Evolutionary conservation across 164 flowering plant genomes (phyloP), one percentile per base, ranked within the genome.

Genomic region (Stephania japonica): DNA sequence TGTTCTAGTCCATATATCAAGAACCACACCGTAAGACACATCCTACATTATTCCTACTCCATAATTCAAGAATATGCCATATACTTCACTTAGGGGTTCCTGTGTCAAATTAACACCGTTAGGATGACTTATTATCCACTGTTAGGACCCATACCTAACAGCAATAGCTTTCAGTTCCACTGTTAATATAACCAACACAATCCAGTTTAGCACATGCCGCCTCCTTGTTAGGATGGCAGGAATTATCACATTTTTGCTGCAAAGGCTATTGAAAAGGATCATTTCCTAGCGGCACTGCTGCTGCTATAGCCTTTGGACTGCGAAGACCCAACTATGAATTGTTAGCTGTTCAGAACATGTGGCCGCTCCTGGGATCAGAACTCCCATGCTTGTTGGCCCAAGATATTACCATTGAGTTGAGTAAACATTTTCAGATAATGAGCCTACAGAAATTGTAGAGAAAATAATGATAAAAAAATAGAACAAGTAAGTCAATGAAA

Each of bases 371-470:
- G 21, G 23, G 64, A 59, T 24, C 21, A 59, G 8, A 59, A 59
- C 64, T 59, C 64, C 21, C 64, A 59, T 59, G 23, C 64, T 59
- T 19, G 64, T 59, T 59, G 64, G 64, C 64, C 64, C 24, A 21
- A 59, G 64, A 18, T 0, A 59, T 59, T 59, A n/a, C 64, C 64
- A 59, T n/a, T 59, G 64, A 59, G 9, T 7, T 59, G n/a, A 4
- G 59, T 19, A 19, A 59, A 59, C 21, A 59, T 19, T 50, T 50
- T 14, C 23, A 59, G 23, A 59, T 59, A n/a, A 59, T 59, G 7
- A 0, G 24, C 0, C 7, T 59, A 59, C 64, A 59, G 38, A 59
- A 59, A 7, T 59, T 59, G 21, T n/a, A 59, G 64, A n/a, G 21
- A n/a, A 59, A 18, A 59, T 59, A 59, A 59, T n/a, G 16, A 56